A percentile compares a stretch with the other conserved stretches of the same genome.
phyloP scores from a whole-genome alignment of 164 flowering plant genomes.

The Magnolia changhungtana region DNA sequence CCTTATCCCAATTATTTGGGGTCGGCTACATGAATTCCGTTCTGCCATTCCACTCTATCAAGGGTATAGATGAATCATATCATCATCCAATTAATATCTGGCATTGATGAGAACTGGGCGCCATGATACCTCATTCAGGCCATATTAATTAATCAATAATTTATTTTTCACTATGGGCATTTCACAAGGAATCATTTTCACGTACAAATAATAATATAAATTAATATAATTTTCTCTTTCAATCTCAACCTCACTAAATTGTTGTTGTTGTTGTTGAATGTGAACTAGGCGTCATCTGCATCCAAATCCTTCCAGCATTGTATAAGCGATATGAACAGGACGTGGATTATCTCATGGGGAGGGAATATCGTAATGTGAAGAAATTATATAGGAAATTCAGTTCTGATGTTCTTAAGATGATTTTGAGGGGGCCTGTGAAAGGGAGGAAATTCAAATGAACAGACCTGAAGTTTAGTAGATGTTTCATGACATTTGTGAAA shows the following conservation, averaged over 20 bases:
- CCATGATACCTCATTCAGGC: too few species aligned
- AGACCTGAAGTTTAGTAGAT: neutral
- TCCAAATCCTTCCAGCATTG: conserved; percentile 46
- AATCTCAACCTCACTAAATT: neutral
- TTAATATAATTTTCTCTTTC: neutral
- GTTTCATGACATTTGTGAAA: neutral
- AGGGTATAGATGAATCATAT: too few species aligned
- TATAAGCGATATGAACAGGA: conserved; percentile 58
- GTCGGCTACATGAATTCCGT: too few species aligned
- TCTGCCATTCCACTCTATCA: too few species aligned
- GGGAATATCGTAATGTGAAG: conserved; percentile 20
- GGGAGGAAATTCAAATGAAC: conserved; percentile 36
- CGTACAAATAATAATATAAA: neutral
- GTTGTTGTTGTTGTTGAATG: neutral
- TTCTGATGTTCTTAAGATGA: conserved; percentile 46
- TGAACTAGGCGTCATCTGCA: conserved; percentile 37
- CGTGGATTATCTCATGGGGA: conserved; percentile 42
- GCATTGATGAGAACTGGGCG: too few species aligned
- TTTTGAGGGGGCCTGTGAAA: conserved; percentile 66
- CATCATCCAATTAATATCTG: too few species aligned
- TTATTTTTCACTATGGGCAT: too few species aligned
- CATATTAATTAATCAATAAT: too few species aligned
- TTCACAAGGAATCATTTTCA: too few species aligned
- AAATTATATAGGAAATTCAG: conserved; percentile 43
- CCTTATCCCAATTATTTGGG: too few species aligned